Evolutionary conservation across 192 early-diverging fungal genomes (phyloP), one percentile per base, ranked within the genome.

Genomic region (Coemansia sp.): DNA sequence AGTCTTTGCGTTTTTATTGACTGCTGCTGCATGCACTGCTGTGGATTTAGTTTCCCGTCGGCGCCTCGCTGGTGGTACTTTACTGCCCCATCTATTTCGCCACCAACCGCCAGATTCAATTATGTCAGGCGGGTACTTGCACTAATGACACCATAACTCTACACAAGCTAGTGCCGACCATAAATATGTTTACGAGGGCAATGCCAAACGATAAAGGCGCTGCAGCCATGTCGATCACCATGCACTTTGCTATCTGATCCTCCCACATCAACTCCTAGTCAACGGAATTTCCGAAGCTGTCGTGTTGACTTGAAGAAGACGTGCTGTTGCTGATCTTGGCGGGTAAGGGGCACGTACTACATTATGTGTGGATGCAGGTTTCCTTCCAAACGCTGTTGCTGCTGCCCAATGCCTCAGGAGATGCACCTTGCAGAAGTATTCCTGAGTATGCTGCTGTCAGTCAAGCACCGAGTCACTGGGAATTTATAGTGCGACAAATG

Each of bases 161-260:
- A 35, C 7, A 35, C 31, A 35, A 35, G 14, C 41, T 16, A 45
- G 41, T n/a, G 16, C 41, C 3, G 41, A n/a, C 41, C 10, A 10
- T 4, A 45, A 45, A 45, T 45, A 45, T 5, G 41, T n/a, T 45
- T 12, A 5, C 4, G 41, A 45, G 41, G 5, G 41, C 11, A 45
- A 1, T 4, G 14, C 16, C 41, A 7, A 35, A 35, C 0, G 31
- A 35, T 35, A 35, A 35, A 35, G 1, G 7, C 19, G 21, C 47
- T 49, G 47, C 48, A 22, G 48, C 48, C 6, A 8, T 49, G 19
- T 2, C 48, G 7, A 49, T 49, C 48, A n/a, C 19, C 16, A 49
- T 49, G 48, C 41, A 45, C 4, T 49, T 7, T 8, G 48, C 48
- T 49, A 49, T 49, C 48, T 49, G 48, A 49, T 49, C 48, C 48